These are phyloP conservation scores for Nannochloris sp. DNA, from an alignment of 139 green algal species.

Conservation along the genomic window DNA sequence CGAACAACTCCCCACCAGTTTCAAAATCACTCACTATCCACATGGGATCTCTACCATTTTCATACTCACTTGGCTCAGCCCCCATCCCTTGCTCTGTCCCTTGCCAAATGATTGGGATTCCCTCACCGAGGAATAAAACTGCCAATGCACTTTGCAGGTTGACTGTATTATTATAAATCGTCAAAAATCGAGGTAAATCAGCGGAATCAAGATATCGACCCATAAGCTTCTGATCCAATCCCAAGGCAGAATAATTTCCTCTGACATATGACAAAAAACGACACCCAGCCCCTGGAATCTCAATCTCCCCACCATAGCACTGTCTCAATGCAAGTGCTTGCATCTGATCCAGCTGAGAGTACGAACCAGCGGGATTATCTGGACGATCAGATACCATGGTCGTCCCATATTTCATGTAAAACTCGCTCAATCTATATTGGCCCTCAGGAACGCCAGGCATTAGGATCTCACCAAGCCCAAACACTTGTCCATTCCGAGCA, in stretches of 20 bases:
- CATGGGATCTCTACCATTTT: conserved; percentile 12
- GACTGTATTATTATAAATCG: not conserved
- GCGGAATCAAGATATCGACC: not conserved
- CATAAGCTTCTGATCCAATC: conserved; percentile 4
- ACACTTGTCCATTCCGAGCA: not conserved
- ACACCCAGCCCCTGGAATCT: not conserved
- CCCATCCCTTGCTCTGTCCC: conserved; percentile 24
- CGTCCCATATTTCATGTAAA: conserved; percentile 8
- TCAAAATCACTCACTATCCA: conserved; percentile 6
- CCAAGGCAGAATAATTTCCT: not conserved
- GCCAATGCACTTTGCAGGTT: conserved; percentile 14
- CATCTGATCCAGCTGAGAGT: not conserved
- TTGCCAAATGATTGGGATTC: conserved; percentile 35
- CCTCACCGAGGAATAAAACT: conserved; percentile 19
- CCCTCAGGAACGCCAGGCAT: not conserved
- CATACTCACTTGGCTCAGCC: not conserved
- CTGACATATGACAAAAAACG: not conserved
- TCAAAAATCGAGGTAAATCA: not conserved
- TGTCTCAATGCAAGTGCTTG: too few species aligned
- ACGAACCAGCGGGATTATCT: not conserved
- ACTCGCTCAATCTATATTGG: not conserved
- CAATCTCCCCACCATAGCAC: too few species aligned
- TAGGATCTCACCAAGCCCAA: not conserved
- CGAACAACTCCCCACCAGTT: not conserved
- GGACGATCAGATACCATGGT: conserved; percentile 11